Percentiles rank a stretch among this genome's conserved stretches.
Evolutionary conservation across 208 protist species (phyloP).

Genomic region (Leishmania gerbilli): DNA sequence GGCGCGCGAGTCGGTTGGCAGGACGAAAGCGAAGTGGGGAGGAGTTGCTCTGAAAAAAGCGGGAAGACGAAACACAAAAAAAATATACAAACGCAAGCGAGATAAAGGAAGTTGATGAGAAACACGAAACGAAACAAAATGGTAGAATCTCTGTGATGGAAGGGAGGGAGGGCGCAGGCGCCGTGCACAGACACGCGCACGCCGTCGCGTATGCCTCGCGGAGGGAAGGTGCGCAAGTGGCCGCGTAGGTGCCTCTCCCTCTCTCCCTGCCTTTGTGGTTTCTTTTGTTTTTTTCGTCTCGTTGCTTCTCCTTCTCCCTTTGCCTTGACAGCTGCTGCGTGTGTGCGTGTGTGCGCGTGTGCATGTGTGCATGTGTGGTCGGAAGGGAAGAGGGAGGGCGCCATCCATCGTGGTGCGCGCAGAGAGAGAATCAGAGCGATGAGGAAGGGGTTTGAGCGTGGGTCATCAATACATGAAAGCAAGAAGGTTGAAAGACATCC

Average conservation of each 20-base stretch:
- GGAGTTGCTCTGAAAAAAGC: slow-evolving; percentile 3
- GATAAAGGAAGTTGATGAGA: background rate
- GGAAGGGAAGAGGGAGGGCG: background rate
- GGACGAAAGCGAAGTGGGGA: background rate
- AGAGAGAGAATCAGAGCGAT: background rate
- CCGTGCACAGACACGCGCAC: background rate
- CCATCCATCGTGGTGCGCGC: background rate
- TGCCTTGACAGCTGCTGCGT: background rate
- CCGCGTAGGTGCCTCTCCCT: background rate
- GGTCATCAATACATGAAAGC: background rate
- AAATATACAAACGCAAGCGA: background rate
- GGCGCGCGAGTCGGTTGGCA: background rate
- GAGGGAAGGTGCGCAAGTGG: background rate
- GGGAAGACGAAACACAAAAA: too few species aligned
- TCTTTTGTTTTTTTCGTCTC: background rate
- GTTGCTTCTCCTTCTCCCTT: background rate
- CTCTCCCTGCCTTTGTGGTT: background rate
- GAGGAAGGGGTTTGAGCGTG: background rate
- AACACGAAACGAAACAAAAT: slow-evolving; percentile 23
- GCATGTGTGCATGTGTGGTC: background rate
- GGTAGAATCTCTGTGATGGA: background rate
- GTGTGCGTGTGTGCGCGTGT: background rate
- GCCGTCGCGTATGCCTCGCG: background rate
- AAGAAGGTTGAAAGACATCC: background rate
- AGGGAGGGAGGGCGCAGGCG: background rate